A percentile compares a stretch with the other conserved stretches of the same genome.
phyloP scores from a whole-genome alignment of 495 filamentous ascomycete genomes.

The Aspergillus biplanus region DNA sequence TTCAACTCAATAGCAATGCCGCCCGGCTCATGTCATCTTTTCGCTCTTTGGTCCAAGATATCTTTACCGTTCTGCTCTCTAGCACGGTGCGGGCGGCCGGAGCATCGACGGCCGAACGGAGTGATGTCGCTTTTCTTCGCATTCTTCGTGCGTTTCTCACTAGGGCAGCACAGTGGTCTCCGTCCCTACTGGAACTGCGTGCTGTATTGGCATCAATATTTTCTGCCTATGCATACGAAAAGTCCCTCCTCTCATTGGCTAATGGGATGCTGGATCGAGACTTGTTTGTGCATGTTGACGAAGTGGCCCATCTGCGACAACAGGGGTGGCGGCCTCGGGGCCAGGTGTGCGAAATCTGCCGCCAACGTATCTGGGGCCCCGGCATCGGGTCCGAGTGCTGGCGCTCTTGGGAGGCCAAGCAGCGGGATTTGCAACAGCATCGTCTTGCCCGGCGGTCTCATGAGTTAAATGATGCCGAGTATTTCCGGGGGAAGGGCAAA shows the following conservation, averaged over 20 bases:
- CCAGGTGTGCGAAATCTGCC: slow-evolving; percentile 86
- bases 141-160: slow-evolving; percentile 91
- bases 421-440: slow-evolving; percentile 48
- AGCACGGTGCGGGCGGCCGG: slow-evolving; percentile 55
- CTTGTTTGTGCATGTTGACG: slow-evolving; percentile 80
- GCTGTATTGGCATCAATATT: slow-evolving; percentile 86
- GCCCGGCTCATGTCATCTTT: slow-evolving; percentile 62
- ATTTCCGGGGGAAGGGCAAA: slow-evolving; percentile 47
- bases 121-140: slow-evolving; percentile 79
- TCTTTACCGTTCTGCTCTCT: slow-evolving; percentile 84
- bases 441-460: slow-evolving; percentile 36
- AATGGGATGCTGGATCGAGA: slow-evolving; percentile 87
- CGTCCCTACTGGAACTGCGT: slow-evolving; percentile 84
- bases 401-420: slow-evolving; percentile 74
- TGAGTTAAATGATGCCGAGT: slow-evolving; percentile 33
- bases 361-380: slow-evolving; percentile 84
- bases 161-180: slow-evolving; percentile 76
- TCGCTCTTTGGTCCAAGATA: slow-evolving; percentile 81
- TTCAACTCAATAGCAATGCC: slow-evolving; percentile 22
- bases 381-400: slow-evolving; percentile 79
- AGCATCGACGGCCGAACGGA: slow-evolving; percentile 41
- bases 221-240: slow-evolving; percentile 92
- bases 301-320: slow-evolving; percentile 74
- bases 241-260: slow-evolving; percentile 80
- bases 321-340: slow-evolving; percentile 86